Evolutionary conservation across 768 basidiomycete genomes (phyloP), one percentile per base, ranked within the genome.

Genomic region (Leccinum rimulosum): DNA sequence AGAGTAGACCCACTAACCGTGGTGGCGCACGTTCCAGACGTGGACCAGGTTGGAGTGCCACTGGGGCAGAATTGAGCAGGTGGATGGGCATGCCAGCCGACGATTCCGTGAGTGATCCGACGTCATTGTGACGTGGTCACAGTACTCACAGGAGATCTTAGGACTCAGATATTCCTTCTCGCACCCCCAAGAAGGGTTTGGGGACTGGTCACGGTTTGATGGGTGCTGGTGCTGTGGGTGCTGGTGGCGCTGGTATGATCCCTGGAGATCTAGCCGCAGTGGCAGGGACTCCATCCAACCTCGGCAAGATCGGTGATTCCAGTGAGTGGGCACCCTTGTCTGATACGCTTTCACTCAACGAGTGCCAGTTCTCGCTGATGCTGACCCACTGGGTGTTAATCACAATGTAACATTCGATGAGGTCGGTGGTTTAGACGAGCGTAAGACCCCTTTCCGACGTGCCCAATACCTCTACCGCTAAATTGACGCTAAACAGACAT

Each of bases 321-420:
- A 82, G 88, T 86, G 64, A 61, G 82, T 74, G 25, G 8, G 57
- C 28, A 1, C 30, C 15, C 17, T 63, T 64, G 31, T 64, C 61
- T 49, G 43, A 64, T 40, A 61, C 61, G 48, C 19, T 69, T 57
- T 58, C 1, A 33, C 58, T 65, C 25, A 59, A 15, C 40, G 47
- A 47, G 14, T 33, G 55, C 60, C 50, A 93, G 95, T 85, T 43
- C 82, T 95, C 15, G 95, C 96, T 8, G 97, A 99, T 70, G 90
- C 92, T 3, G 97, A 99, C 74, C 97, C 97, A 4, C 80, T 99
- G 15, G 95, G 95, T 14, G 91, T 96, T 8, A 95, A 95, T 66
- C 83, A 87, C 64, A 93, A 91, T 63, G 90, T 98, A 8, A 95
- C 95, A 0, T 98, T 99, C 69, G 93, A 97, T 66, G 93, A 94